phyloP scores from a whole-genome alignment of 73 alveolate genomes.

The Tetrahymena thermophila region DNA sequence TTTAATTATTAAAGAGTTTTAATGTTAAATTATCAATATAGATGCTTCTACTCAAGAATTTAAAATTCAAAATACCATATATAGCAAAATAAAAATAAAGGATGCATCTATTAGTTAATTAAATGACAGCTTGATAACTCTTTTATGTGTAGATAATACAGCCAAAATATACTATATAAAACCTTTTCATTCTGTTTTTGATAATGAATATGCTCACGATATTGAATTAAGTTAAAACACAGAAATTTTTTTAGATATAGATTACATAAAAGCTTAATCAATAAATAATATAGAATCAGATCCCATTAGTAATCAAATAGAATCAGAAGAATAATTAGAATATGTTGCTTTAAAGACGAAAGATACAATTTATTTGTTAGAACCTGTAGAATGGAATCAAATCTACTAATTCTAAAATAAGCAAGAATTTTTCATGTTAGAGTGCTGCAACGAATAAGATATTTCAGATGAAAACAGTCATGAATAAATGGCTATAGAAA shows the following conservation, averaged over 20 bases:
- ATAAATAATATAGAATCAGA: background rate
- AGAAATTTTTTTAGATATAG: background rate
- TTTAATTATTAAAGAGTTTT: background rate
- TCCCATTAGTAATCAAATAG: background rate
- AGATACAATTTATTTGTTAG: background rate
- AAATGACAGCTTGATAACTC: background rate
- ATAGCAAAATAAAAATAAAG: background rate
- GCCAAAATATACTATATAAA: background rate
- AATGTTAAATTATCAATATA: background rate
- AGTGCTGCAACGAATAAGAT: background rate
- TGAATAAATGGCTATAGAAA: background rate
- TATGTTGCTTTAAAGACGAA: background rate
- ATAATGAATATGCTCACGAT: background rate
- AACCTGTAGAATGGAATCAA: background rate
- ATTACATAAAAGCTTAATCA: background rate
- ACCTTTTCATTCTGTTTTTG: background rate
- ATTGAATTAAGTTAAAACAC: background rate
- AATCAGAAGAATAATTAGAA: background rate
- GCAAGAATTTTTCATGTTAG: background rate
- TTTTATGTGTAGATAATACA: background rate
- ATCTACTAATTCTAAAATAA: background rate
- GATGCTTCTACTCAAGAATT: background rate
- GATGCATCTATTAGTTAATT: background rate
- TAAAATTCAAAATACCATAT: background rate
- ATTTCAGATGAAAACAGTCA: background rate